Conservation (phyloP, 2,329 filamentous ascomycete genomes). For the Cytospora piceae region DNA sequence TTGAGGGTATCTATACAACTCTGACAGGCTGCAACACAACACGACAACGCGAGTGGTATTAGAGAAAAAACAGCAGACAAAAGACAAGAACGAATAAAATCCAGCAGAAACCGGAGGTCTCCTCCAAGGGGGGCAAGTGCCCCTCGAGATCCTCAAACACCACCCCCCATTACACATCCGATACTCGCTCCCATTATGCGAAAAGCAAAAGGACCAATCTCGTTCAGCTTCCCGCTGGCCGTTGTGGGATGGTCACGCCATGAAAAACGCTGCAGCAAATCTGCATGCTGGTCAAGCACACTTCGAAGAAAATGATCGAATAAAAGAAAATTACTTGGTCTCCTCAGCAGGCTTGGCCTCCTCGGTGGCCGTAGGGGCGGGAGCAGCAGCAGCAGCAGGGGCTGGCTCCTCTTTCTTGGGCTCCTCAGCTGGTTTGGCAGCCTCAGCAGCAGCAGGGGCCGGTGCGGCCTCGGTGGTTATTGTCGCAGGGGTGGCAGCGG, state of each 20-base stretch:
- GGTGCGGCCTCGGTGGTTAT: slow-evolving; percentile 36
- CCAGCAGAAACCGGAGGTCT: slow-evolving; percentile 8
- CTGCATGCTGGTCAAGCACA: not conserved
- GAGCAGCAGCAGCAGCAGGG: slow-evolving; percentile 33
- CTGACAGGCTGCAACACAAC: slow-evolving; percentile 26
- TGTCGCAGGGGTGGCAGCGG: slow-evolving; percentile 31
- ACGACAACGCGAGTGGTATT: slow-evolving; percentile 26
- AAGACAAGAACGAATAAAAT: not conserved
- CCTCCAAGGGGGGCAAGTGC: not conserved
- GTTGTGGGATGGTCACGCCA: not conserved
- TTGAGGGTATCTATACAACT: slow-evolving; percentile 33
- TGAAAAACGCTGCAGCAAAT: not conserved
- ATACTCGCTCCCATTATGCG: slow-evolving; percentile 17
- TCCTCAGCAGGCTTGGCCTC: slow-evolving; percentile 32
- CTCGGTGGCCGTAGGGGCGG: slow-evolving; percentile 30
- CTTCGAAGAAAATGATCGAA: not conserved
- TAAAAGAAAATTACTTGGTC: slow-evolving; percentile 14
- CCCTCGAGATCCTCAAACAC: not conserved
- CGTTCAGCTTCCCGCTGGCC: not conserved
- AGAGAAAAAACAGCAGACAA: slow-evolving; percentile 9
- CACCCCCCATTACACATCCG: slow-evolving; percentile 13
- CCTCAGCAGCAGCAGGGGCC: slow-evolving; percentile 35
- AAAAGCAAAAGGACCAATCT: not conserved
- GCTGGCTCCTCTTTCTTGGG: slow-evolving; percentile 19
- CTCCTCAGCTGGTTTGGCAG: slow-evolving; percentile 12